Evolutionary conservation across 768 basidiomycete species (phyloP).

Genomic region (Pleurotus sapidus): DNA sequence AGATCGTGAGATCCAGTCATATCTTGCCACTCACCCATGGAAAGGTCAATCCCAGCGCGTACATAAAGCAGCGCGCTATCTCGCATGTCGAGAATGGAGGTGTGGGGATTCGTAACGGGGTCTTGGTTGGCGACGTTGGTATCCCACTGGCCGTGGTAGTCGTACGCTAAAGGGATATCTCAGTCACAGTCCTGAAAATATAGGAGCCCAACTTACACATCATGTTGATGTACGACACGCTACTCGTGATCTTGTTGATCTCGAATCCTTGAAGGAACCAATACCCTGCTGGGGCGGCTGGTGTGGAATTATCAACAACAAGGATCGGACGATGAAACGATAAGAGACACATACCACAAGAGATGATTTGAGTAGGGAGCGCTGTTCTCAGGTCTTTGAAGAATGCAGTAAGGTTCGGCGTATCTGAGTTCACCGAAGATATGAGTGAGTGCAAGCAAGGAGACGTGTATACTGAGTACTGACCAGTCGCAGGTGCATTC

Average conservation of each 20-base stretch:
- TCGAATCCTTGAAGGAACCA: conserved; percentile 20
- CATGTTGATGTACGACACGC: conserved; percentile 19
- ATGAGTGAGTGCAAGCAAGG: background rate
- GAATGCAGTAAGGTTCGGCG: conserved; percentile 17
- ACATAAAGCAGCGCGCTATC: conserved; percentile 15
- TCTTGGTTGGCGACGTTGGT: conserved; percentile 16
- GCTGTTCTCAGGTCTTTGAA: conserved; percentile 15
- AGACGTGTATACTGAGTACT: background rate
- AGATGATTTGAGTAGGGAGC: conserved; percentile 11
- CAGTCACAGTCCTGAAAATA: no score
- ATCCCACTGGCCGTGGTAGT: conserved; percentile 23
- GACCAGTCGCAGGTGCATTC: conserved; percentile 16
- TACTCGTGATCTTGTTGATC: conserved; percentile 18
- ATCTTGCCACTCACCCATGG: conserved; percentile 10
- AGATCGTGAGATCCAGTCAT: background rate
- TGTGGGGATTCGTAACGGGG: conserved; percentile 19
- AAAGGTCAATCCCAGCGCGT: conserved; percentile 17
- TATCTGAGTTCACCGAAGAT: conserved; percentile 9
- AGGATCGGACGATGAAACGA: background rate
- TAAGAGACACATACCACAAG: background rate
- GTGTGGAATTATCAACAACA: background rate
- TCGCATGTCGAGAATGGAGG: conserved; percentile 17
- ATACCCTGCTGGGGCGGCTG: conserved; percentile 16
- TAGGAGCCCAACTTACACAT: conserved; percentile 11
- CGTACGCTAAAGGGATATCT: conserved; percentile 7